phyloP scores from a whole-genome alignment of 805 yeast species.

The Metschnikowia gruessii region DNA sequence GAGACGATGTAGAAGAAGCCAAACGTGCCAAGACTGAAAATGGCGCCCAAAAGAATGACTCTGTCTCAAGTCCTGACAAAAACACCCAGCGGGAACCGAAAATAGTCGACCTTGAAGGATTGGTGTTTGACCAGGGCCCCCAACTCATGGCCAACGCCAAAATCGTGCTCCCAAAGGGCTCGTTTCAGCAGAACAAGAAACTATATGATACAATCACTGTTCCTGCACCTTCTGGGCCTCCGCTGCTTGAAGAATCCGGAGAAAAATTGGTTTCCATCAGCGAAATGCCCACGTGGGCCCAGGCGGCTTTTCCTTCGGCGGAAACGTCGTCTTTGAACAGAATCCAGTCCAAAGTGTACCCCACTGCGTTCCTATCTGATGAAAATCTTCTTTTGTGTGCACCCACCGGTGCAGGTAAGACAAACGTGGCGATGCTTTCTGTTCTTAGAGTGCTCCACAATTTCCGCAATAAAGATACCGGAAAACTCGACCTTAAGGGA shows the following conservation, averaged over 20 bases:
- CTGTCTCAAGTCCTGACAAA: constrained; percentile 6
- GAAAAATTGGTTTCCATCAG: constrained; percentile 54
- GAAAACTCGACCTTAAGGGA: constrained; percentile 49
- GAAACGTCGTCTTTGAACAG: constrained; percentile 71
- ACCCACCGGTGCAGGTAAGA: constrained; percentile 98
- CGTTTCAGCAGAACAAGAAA: constrained; percentile 69
- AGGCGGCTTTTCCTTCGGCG: constrained; percentile 62
- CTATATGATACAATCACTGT: constrained; percentile 85
- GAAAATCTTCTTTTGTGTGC: constrained; percentile 84
- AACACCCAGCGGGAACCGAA: constrained; percentile 39
- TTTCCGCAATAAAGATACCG: constrained; percentile 44
- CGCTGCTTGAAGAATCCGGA: constrained; percentile 36
- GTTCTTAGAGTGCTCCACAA: constrained; percentile 61
- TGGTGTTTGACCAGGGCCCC: constrained; percentile 70
- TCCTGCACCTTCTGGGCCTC: constrained; percentile 68
- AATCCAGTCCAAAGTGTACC: constrained; percentile 79
- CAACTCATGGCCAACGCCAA: constrained; percentile 64
- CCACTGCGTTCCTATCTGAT: constrained; percentile 70
- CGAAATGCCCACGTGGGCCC: constrained; percentile 80
- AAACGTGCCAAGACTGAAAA: constrained; percentile 8
- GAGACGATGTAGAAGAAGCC: constrained; percentile 1
- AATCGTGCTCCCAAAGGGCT: constrained; percentile 77
- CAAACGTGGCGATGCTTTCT: constrained; percentile 91
- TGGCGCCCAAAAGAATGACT: not conserved
- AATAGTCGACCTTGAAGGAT: constrained; percentile 58